Evolutionary conservation across 2,329 filamentous ascomycete genomes (phyloP), one percentile per base, ranked within the genome.

Genomic region (Colletotrichum plurivorum): DNA sequence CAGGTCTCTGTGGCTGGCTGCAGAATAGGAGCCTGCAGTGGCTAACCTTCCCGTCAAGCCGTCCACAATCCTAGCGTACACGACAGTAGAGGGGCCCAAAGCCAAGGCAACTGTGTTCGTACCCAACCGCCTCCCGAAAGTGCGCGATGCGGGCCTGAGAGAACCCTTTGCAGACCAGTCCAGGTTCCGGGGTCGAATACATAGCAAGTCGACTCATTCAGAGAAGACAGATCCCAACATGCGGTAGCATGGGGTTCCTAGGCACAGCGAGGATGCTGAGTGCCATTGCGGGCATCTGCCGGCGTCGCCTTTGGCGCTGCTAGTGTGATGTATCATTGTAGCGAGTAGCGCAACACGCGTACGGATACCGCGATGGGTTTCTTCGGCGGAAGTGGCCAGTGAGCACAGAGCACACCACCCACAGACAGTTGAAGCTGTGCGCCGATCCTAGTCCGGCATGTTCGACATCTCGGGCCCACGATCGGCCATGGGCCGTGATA

Each of bases 361-460:
- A 39, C 39, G 12, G 31, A 43, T 31, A 39, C 43, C 51, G 27
- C 43, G 39, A 67, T 51, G 58, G 58, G 16, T 53, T 48, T 16
- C 7, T 36, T 45, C 49, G 27, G 31, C 15, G 31, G n/a, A 61
- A 43, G 49, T 49, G 48, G 48, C 53, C 48, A 64, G 48, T 64
- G 45, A 67, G 60, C 60, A 48, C 45, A 39, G 48, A 64, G 39
- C 60, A 64, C n/a, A 59, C 31, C 63, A 67, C 63, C 63, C 63
- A 70, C 67, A 67, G 67, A 62, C 67, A 57, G 20, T 70, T 57
- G 51, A 46, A 70, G 57, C 67, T 70, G 56, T 70, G 67, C 67
- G 63, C 56, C 25, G 27, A 70, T 57, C 67, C 67, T 70, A 53
- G 67, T 56, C 56, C 45, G 45, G 46, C 45, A 63, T 61, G 56